These are phyloP conservation scores for Rhodotorula sp. DNA, from an alignment of 1,284 basidiomycete genomes.

Conservation along the genomic window DNA sequence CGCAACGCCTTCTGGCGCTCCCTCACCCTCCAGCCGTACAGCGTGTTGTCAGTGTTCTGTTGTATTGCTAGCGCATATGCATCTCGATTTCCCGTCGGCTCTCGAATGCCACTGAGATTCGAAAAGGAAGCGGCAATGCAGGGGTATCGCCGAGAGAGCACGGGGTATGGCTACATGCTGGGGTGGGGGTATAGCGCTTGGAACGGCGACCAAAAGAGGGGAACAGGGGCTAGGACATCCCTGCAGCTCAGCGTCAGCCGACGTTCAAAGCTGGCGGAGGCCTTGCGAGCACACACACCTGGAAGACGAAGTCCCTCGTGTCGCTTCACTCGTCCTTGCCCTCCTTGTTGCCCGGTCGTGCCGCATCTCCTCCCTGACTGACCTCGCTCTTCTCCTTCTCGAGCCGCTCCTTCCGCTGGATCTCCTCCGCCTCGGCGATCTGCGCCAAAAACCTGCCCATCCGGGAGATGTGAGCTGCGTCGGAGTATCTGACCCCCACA, in stretches of 20 bases:
- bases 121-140: no score
- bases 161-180: neutral
- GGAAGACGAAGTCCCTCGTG: no score
- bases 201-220: no score
- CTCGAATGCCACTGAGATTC: no score
- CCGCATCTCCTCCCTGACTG: neutral
- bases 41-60: neutral
- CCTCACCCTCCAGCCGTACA: neutral
- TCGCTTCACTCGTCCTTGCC: constrained; percentile 21
- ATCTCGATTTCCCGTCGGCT: no score
- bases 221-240: no score
- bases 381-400: constrained; percentile 18
- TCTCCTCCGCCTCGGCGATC: constrained; percentile 35
- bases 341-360: neutral
- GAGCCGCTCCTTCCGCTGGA: constrained; percentile 18
- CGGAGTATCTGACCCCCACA: neutral
- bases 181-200: neutral
- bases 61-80: constrained; percentile 7
- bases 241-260: neutral
- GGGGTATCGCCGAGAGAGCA: no score
- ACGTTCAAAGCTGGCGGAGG: no score
- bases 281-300: neutral
- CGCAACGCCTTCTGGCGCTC: neutral
- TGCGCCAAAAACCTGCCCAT: constrained; percentile 34
- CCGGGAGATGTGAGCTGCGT: neutral